phyloP scores from a whole-genome alignment of 306 rosid genomes.

The Rosa rugosa region DNA sequence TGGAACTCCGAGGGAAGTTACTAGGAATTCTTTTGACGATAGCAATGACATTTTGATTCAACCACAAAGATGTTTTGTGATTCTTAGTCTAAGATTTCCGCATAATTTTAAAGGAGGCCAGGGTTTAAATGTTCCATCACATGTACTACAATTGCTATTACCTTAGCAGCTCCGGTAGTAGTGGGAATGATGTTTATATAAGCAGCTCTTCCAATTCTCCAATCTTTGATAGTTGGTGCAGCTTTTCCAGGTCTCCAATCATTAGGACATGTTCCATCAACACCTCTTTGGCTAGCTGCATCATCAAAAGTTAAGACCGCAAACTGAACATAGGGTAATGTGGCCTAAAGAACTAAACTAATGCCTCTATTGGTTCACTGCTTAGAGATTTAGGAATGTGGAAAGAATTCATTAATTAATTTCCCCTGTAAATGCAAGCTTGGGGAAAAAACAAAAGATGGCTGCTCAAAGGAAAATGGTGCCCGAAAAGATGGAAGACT shows the following conservation, averaged over 20 bases:
- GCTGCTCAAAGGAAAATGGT: too few relatives aligned
- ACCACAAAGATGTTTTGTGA: not conserved
- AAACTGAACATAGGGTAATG: not conserved
- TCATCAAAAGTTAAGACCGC: conserved; percentile 17
- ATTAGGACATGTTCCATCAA: conserved; percentile 88
- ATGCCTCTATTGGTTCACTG: not conserved
- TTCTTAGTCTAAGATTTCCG: not conserved
- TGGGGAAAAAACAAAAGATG: too few relatives aligned
- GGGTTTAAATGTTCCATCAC: not conserved
- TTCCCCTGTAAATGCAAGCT: too few relatives aligned
- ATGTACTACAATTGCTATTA: conserved; percentile 13
- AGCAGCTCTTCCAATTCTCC: conserved; percentile 99
- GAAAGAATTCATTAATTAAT: too few relatives aligned
- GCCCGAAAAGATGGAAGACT: not conserved
- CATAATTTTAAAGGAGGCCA: not conserved
- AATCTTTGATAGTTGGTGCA: conserved; percentile 45
- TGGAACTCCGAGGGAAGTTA: not conserved
- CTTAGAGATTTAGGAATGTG: not conserved
- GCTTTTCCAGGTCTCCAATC: conserved; percentile 60
- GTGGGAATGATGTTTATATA: conserved; percentile 95
- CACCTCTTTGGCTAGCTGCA: conserved; percentile 90
- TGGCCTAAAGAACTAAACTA: not conserved
- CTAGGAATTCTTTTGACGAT: not conserved
- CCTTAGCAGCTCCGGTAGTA: conserved; percentile 95
- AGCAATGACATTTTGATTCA: not conserved